These are phyloP conservation scores for Exophiala oligosperma DNA, from an alignment of 2,329 filamentous ascomycete species.

Conservation along the genomic window DNA sequence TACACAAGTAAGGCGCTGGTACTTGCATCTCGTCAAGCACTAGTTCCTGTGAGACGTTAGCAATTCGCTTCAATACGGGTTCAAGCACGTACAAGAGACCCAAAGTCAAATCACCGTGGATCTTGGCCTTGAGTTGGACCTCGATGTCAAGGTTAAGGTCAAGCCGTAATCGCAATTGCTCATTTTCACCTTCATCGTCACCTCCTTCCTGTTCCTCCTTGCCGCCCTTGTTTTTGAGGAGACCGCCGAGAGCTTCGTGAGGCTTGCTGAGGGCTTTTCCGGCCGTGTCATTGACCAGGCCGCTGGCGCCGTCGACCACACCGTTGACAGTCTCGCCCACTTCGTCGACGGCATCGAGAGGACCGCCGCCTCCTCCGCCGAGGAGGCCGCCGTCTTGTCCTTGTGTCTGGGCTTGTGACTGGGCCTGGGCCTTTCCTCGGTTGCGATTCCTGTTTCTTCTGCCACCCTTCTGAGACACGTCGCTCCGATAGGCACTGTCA, in stretches of 20 bases:
- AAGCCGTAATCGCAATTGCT: slow-evolving; percentile 54
- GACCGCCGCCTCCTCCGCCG: slow-evolving; percentile 38
- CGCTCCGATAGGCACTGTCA: slow-evolving; percentile 56
- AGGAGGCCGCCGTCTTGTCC: slow-evolving; percentile 42
- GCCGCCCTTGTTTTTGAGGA: slow-evolving; percentile 25
- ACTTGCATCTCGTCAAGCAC: slow-evolving; percentile 13
- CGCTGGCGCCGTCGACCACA: slow-evolving; percentile 41
- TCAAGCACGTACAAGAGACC: slow-evolving; percentile 44
- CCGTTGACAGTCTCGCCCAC: slow-evolving; percentile 54
- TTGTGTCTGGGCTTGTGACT: slow-evolving; percentile 45
- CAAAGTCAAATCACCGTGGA: slow-evolving; percentile 63
- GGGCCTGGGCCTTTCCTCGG: slow-evolving; percentile 38
- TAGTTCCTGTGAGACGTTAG: slow-evolving; percentile 28
- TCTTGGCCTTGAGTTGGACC: slow-evolving; percentile 64
- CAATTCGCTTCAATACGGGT: slow-evolving; percentile 11
- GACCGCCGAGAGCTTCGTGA: slow-evolving; percentile 43
- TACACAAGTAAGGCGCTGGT: slow-evolving; percentile 1
- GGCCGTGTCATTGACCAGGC: slow-evolving; percentile 58
- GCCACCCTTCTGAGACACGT: slow-evolving; percentile 50
- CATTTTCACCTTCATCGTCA: slow-evolving; percentile 22
- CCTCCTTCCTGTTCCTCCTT: slow-evolving; percentile 55
- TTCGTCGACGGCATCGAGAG: slow-evolving; percentile 58
- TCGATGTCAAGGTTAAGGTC: slow-evolving; percentile 65
- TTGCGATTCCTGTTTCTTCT: slow-evolving; percentile 56
- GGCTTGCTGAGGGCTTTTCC: slow-evolving; percentile 43